phyloP scores from a whole-genome alignment of 768 basidiomycete species.

The Sarcomyxa edulis region DNA sequence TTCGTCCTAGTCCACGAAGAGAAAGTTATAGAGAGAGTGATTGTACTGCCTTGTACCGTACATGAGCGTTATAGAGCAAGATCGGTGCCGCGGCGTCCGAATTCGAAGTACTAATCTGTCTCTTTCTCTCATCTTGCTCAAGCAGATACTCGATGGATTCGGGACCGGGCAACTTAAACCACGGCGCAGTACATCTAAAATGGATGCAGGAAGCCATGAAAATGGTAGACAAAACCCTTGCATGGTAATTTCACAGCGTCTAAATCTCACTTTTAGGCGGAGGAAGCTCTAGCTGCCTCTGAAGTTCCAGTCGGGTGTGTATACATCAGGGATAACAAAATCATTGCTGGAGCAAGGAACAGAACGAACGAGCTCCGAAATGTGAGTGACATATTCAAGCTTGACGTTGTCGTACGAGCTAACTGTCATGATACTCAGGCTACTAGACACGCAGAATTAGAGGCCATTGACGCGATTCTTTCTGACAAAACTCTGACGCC shows the following conservation, averaged over 20 bases:
- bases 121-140: too few relatives aligned
- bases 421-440: constrained; percentile 53
- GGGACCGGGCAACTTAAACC: too few relatives aligned
- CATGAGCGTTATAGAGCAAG: too few relatives aligned
- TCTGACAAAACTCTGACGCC: constrained; percentile 56
- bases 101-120: too few relatives aligned
- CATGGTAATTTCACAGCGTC: constrained; percentile 8
- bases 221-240: constrained; percentile 50
- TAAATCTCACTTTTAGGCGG: constrained; percentile 49
- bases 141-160: too few relatives aligned
- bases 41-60: too few relatives aligned
- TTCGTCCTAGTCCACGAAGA: too few relatives aligned
- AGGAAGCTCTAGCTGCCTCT: constrained; percentile 75
- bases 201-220: constrained; percentile 85
- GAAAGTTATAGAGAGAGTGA: too few relatives aligned
- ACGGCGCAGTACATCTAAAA: constrained; percentile 26
- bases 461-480: constrained; percentile 89
- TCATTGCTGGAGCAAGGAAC: constrained; percentile 87
- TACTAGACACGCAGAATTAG: constrained; percentile 95
- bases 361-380: constrained; percentile 92
- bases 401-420: constrained; percentile 3
- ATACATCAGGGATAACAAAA: constrained; percentile 71
- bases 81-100: too few relatives aligned
- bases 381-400: constrained; percentile 36
- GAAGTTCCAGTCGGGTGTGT: constrained; percentile 98